Conservation (phyloP, 2,329 filamentous ascomycete species). For the Malbranchea zuffiana region DNA sequence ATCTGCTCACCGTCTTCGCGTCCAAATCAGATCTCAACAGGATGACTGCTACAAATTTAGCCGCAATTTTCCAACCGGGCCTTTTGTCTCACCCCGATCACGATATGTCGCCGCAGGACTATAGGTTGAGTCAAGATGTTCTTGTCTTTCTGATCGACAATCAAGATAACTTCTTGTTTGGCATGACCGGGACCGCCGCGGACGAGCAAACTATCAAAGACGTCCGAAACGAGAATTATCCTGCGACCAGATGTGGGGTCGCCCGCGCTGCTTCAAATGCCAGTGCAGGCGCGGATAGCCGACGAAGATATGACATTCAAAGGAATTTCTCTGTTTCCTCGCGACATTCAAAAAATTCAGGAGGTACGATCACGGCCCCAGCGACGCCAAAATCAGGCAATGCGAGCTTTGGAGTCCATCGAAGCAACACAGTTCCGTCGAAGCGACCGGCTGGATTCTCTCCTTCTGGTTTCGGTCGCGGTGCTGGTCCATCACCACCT, state of each 20-base stretch:
- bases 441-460: constrained; percentile 49
- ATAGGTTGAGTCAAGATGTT: constrained; percentile 89
- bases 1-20: constrained; percentile 90
- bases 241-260: constrained; percentile 41
- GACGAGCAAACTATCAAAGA: constrained; percentile 64
- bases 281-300: constrained; percentile 77
- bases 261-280: constrained; percentile 74
- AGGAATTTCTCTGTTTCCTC: constrained; percentile 90
- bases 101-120: constrained; percentile 91
- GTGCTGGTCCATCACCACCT: constrained; percentile 29
- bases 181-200: constrained; percentile 98
- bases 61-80: constrained; percentile 94
- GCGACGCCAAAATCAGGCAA: constrained; percentile 44
- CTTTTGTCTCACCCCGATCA: constrained; percentile 88
- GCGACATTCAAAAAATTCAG: constrained; percentile 69
- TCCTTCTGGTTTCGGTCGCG: constrained; percentile 9
- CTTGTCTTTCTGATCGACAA: constrained; percentile 97
- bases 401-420: constrained; percentile 46
- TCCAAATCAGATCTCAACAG: constrained; percentile 94
- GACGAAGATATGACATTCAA: constrained; percentile 65
- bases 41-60: constrained; percentile 89
- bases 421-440: constrained; percentile 88
- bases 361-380: constrained; percentile 53
- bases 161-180: constrained; percentile 94
- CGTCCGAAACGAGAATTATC: constrained; percentile 51